These are phyloP conservation scores for Helotiales sp. DNA, from an alignment of 2,329 filamentous ascomycete genomes.

Conservation along the genomic window DNA sequence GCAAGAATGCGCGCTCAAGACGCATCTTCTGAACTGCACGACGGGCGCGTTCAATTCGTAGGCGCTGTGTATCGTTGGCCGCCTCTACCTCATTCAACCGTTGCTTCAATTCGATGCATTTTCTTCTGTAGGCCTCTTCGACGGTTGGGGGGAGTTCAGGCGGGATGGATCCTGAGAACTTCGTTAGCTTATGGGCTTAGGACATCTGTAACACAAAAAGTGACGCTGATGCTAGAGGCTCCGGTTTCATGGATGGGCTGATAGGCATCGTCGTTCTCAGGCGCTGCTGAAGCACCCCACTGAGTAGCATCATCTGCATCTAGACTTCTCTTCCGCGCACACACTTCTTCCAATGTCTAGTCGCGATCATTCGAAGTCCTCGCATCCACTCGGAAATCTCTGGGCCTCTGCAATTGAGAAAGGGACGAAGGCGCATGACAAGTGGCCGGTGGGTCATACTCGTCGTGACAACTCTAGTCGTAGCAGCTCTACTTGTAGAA, in stretches of 20 bases:
- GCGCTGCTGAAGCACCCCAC: background rate
- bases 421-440: background rate
- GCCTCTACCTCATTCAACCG: slow-evolving; percentile 91
- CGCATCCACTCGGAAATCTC: background rate
- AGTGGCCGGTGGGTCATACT: too few species aligned
- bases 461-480: background rate
- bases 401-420: background rate
- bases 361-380: background rate
- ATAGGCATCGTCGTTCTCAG: background rate
- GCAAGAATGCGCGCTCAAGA: slow-evolving; percentile 77
- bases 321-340: background rate
- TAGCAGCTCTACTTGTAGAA: background rate
- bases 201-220: background rate
- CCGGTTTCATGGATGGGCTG: background rate
- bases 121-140: slow-evolving; percentile 92
- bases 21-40: slow-evolving; percentile 91
- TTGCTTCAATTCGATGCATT: slow-evolving; percentile 93
- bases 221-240: background rate
- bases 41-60: slow-evolving; percentile 79
- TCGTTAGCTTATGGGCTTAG: slow-evolving; percentile 17
- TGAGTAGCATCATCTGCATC: background rate
- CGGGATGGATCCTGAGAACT: slow-evolving; percentile 52
- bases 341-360: background rate
- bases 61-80: slow-evolving; percentile 82
- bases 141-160: slow-evolving; percentile 81